Base-by-base conservation (phyloP, 768 basidiomycete species). In the Collybiopsis confluens region DNA sequence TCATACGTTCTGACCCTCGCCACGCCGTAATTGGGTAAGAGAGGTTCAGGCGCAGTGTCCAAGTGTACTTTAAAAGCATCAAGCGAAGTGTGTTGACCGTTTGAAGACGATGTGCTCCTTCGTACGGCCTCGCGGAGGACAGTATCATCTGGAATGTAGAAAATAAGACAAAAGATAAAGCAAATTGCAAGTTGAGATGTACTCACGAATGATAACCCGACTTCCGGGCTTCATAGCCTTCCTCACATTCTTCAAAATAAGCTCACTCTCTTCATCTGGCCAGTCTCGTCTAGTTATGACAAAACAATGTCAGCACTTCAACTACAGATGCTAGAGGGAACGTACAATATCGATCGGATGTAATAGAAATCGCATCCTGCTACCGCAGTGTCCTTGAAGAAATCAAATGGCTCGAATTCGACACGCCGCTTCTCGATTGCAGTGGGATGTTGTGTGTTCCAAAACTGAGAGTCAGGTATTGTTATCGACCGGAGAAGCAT, bases 11-110 rank as follows among this genome's bases (percentile, higher is more conserved):
- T 62, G 33, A 72, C 61, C 38, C 64, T 65, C 1, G 74, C 78
- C 6, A 70, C 66, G 16, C 76, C 77, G 48, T 72, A 79, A 59
- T 79, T 79, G 4, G 78, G 69, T 2, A 80, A 65, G 45, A 81
- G 62, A 0, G 76, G 79, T 49, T 72, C 70, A 0, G 77, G 78
- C 41, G 35, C 47, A 65, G 57, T 44, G 35, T 49, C 36, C 8
- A 36, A 57, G 11, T 52, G 41, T 0, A 42, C 24, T 35, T 8
- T 51, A 42, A 24, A 28, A 30, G n/a, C 20, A 13, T 37, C 42
- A 40, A 11, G 28, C 8, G 37, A 13, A 9, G 11, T 38, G 21
- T n/a, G n/a, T 21, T 48, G 26, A 42, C 51, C 54, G 49, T 54
- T 16, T 6, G 28, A 43, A 21, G 26, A 40, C 0, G 48, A n/a